phyloP scores from a whole-genome alignment of 768 basidiomycete genomes.

The Boletales sp. region DNA sequence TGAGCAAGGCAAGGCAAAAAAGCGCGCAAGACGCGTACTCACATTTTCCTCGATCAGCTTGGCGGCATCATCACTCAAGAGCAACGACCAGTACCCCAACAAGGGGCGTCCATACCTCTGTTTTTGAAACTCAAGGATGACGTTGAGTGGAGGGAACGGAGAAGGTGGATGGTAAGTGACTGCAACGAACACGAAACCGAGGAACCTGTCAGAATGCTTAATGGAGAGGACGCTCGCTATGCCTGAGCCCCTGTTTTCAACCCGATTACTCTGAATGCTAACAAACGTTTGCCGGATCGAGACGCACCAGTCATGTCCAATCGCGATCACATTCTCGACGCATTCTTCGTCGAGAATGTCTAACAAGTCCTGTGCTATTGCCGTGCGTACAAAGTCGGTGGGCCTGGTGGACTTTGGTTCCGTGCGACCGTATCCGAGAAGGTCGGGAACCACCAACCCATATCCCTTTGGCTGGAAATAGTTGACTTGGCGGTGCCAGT shows the following conservation, averaged over 20 bases:
- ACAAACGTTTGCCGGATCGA: too few relatives aligned
- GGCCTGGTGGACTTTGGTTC: conserved; percentile 36
- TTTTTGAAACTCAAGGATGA: conserved; percentile 23
- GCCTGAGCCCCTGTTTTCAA: conserved; percentile 33
- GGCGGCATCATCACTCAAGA: conserved; percentile 30
- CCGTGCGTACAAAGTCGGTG: conserved; percentile 23
- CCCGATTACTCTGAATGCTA: neutral
- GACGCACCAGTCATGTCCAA: conserved; percentile 40
- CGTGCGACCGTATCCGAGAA: conserved; percentile 46
- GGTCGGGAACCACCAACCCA: conserved; percentile 44
- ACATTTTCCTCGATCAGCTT: conserved; percentile 34
- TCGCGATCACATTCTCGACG: conserved; percentile 28
- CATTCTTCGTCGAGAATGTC: conserved; percentile 38
- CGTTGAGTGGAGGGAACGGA: conserved; percentile 24
- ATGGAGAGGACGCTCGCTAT: conserved; percentile 35
- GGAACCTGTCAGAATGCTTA: conserved; percentile 38
- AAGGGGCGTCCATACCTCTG: conserved; percentile 34
- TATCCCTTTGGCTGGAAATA: conserved; percentile 39
- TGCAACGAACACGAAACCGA: conserved; percentile 36
- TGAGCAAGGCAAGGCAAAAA: neutral
- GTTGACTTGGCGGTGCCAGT: conserved; percentile 41
- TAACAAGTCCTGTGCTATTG: conserved; percentile 31
- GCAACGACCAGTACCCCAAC: conserved; percentile 42
- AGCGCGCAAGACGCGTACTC: neutral
- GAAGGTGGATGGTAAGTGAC: conserved; percentile 32